Conservation (phyloP, 176 grass and related monocot species). For the Musa beccarii region DNA sequence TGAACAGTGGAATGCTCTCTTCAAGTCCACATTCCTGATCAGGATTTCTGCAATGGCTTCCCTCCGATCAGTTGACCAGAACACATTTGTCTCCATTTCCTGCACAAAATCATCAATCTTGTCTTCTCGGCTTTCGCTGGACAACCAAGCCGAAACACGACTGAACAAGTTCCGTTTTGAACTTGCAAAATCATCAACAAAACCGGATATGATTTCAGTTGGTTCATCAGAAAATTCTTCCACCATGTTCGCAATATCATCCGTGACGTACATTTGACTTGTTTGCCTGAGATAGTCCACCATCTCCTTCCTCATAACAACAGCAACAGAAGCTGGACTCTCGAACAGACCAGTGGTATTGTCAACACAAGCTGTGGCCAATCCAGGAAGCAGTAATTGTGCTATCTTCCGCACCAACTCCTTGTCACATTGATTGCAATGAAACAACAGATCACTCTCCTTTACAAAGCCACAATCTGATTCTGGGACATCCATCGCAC, state of each 20-base stretch:
- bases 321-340: constrained; percentile 44
- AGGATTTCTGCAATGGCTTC: constrained; percentile 28
- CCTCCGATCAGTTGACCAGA: constrained; percentile 25
- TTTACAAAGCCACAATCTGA: not conserved
- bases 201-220: constrained; percentile 42
- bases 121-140: constrained; percentile 51
- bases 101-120: constrained; percentile 66
- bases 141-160: constrained; percentile 75
- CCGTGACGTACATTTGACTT: constrained; percentile 35
- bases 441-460: constrained; percentile 24
- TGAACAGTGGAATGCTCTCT: constrained; percentile 40
- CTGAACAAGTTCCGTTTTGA: constrained; percentile 62
- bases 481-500: constrained; percentile 2
- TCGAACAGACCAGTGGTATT: constrained; percentile 75
- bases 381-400: constrained; percentile 44
- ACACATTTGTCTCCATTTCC: constrained; percentile 48
- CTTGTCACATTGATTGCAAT: constrained; percentile 43
- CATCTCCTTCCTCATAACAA: constrained; percentile 40
- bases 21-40: constrained; percentile 46
- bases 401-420: constrained; percentile 39
- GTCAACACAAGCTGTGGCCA: constrained; percentile 79
- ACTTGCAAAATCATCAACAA: constrained; percentile 47
- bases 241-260: constrained; percentile 29
- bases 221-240: constrained; percentile 37
- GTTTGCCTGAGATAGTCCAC: constrained; percentile 47